Percentiles rank a stretch among this genome's conserved stretches.
phyloP scores from a whole-genome alignment of 1,284 basidiomycete species.

The Ceratobasidium sp. region DNA sequence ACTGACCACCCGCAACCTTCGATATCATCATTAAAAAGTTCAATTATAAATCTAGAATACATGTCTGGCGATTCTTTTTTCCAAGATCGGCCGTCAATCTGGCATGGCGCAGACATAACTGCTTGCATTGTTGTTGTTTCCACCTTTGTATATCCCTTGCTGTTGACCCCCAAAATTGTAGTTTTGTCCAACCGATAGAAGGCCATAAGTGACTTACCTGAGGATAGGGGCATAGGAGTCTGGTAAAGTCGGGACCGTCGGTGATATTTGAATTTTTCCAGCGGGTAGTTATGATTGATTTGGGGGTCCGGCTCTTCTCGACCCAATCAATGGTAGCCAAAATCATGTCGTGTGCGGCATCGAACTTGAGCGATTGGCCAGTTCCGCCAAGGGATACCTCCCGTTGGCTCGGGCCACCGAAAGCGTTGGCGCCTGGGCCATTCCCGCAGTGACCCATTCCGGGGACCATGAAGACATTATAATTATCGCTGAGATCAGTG shows the following conservation, averaged over 20 bases:
- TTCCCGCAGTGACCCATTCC: slow-evolving; percentile 12
- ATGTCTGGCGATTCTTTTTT: too few species aligned
- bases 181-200: too few species aligned
- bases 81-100: too few species aligned
- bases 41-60: too few species aligned
- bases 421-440: slow-evolving; percentile 21
- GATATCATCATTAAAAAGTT: too few species aligned
- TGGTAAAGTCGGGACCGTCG: slow-evolving; percentile 7
- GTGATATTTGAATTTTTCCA: neutral
- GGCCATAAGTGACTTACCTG: too few species aligned
- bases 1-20: too few species aligned
- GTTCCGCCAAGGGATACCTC: neutral
- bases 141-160: too few species aligned
- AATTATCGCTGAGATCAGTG: slow-evolving; percentile 22
- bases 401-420: slow-evolving; percentile 11
- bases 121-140: too few species aligned
- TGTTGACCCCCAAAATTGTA: too few species aligned
- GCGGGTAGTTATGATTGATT: slow-evolving; percentile 12
- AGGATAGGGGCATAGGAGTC: slow-evolving; percentile 33
- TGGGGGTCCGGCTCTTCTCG: slow-evolving; percentile 22
- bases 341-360: slow-evolving; percentile 27
- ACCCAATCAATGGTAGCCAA: slow-evolving; percentile 31
- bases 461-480: slow-evolving; percentile 21
- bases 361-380: slow-evolving; percentile 25
- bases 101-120: too few species aligned